phyloP scores from a whole-genome alignment of 2,329 filamentous ascomycete species.

The Penicillium hordei region DNA sequence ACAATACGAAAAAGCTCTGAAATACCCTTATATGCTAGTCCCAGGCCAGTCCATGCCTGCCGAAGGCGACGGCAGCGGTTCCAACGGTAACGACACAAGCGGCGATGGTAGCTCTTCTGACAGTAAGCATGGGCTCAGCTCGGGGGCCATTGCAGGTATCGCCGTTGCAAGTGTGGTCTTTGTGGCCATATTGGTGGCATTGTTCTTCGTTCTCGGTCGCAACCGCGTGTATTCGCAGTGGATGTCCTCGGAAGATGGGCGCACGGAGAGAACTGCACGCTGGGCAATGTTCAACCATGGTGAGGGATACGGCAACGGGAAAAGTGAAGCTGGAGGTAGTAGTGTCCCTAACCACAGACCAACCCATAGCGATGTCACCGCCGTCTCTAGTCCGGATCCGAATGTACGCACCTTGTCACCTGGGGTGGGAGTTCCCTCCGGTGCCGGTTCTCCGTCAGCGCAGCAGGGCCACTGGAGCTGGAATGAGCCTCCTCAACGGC shows the following conservation, averaged over 20 bases:
- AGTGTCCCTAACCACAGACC: not conserved
- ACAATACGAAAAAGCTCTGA: constrained; percentile 51
- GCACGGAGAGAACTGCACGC: constrained; percentile 32
- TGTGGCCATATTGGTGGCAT: constrained; percentile 48
- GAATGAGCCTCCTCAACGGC: constrained; percentile 11
- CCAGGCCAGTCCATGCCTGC: constrained; percentile 58
- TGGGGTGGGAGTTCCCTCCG: not conserved
- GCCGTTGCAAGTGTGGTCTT: constrained; percentile 53
- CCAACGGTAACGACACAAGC: not conserved
- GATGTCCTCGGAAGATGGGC: constrained; percentile 36
- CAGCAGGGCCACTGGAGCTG: constrained; percentile 18
- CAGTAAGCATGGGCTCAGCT: constrained; percentile 29
- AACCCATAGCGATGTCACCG: constrained; percentile 7
- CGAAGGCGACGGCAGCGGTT: constrained; percentile 47
- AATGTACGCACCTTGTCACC: constrained; percentile 11
- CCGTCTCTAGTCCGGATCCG: constrained; percentile 11
- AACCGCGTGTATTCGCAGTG: constrained; percentile 38
- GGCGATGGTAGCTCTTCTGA: not conserved
- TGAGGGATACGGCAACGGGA: constrained; percentile 14
- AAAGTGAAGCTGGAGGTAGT: constrained; percentile 19
- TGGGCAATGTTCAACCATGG: constrained; percentile 33
- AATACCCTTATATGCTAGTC: constrained; percentile 54
- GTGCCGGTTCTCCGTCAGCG: not conserved
- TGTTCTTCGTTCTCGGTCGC: constrained; percentile 39
- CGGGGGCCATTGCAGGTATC: constrained; percentile 61